These are phyloP conservation scores for Diaporthe vexans DNA, from an alignment of 2,329 filamentous ascomycete species.

Conservation along the genomic window DNA sequence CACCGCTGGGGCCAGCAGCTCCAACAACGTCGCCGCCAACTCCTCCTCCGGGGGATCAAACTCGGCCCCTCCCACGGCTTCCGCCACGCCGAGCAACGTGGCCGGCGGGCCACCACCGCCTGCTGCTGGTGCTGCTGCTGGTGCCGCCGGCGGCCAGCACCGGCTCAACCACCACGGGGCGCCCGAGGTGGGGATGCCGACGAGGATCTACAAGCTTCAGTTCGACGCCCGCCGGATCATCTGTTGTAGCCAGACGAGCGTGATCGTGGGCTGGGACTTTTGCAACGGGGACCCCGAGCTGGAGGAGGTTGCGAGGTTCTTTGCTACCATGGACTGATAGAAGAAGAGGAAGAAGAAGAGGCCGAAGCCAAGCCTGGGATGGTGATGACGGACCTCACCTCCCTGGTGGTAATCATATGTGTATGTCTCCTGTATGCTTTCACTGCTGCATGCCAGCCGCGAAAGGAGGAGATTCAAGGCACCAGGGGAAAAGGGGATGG, in stretches of 20 bases:
- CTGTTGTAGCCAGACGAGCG: constrained; percentile 91
- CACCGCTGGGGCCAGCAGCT: constrained; percentile 15
- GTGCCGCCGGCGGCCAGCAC: constrained; percentile 32
- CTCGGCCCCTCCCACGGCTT: constrained; percentile 22
- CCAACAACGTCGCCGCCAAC: constrained; percentile 26
- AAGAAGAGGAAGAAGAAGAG: no score
- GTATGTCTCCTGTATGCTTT: no score
- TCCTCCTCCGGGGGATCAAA: constrained; percentile 26
- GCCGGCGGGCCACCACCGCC: constrained; percentile 34
- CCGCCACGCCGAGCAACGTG: neutral
- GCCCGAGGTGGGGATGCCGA: constrained; percentile 61
- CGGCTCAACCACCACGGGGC: constrained; percentile 60
- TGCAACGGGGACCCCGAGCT: constrained; percentile 87
- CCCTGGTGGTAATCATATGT: neutral
- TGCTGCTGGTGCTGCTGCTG: no score
- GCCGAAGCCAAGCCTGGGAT: neutral
- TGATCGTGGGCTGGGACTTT: constrained; percentile 98
- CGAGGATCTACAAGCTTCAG: constrained; percentile 93
- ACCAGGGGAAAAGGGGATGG: neutral
- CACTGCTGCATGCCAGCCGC: neutral
- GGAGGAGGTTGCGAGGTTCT: constrained; percentile 83
- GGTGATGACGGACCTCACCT: no score
- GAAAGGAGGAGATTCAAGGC: neutral
- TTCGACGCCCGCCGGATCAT: constrained; percentile 95
- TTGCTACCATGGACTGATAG: constrained; percentile 70